A percentile compares a stretch with the other conserved stretches of the same genome.
Evolutionary conservation across 768 basidiomycete genomes (phyloP).

Genomic region (Tubosaeta sp.): DNA sequence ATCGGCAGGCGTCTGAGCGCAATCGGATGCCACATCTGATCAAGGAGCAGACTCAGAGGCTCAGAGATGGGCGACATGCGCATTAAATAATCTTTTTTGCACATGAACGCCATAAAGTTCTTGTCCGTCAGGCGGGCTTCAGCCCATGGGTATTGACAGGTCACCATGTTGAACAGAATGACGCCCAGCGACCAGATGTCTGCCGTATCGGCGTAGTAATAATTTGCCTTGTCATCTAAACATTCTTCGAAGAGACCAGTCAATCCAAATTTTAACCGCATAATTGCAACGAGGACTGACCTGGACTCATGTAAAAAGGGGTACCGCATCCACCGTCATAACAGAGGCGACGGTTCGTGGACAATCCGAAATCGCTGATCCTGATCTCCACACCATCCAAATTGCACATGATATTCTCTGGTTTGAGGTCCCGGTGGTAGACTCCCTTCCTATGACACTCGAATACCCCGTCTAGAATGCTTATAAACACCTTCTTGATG

Average conservation of each 20-base stretch:
- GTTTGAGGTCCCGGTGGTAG: slow-evolving; percentile 85
- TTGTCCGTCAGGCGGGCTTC: slow-evolving; percentile 3
- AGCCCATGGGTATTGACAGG: slow-evolving; percentile 35
- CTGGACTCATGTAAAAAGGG: slow-evolving; percentile 65
- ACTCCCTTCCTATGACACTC: slow-evolving; percentile 68
- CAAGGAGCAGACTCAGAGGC: slow-evolving; percentile 4
- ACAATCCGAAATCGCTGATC: slow-evolving; percentile 78
- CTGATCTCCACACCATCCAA: slow-evolving; percentile 48
- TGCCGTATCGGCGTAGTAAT: slow-evolving; percentile 19
- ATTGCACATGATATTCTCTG: slow-evolving; percentile 73
- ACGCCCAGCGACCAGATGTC: slow-evolving; percentile 77
- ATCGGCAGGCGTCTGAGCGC: slow-evolving; percentile 14
- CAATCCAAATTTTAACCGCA: slow-evolving; percentile 1
- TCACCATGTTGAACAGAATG: slow-evolving; percentile 81
- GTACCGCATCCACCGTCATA: slow-evolving; percentile 58
- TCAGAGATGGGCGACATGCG: slow-evolving; percentile 9
- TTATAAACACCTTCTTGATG: slow-evolving; percentile 64
- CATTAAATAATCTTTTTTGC: background rate
- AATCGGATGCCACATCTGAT: slow-evolving; percentile 13
- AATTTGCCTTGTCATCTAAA: slow-evolving; percentile 37
- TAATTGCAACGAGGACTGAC: slow-evolving; percentile 37
- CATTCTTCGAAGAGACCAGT: slow-evolving; percentile 48
- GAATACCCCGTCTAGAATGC: slow-evolving; percentile 74
- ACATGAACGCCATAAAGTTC: slow-evolving; percentile 3
- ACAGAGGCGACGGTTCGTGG: slow-evolving; percentile 42